Evolutionary conservation across 148 eudicot species (phyloP).

Genomic region (Vaccinium corymbosum): DNA sequence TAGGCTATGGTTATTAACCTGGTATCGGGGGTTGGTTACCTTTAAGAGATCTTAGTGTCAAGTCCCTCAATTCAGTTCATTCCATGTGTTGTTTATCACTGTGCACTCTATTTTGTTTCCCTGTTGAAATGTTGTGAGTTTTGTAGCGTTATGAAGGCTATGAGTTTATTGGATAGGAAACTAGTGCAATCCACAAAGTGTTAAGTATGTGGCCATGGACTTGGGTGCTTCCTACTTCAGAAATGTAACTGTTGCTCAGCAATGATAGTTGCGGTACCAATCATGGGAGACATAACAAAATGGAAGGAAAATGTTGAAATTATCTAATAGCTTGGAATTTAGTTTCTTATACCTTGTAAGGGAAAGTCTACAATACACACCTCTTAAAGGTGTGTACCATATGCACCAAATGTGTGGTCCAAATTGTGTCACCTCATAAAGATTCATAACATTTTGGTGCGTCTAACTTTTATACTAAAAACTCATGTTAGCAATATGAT

Average conservation of each 20-base stretch:
- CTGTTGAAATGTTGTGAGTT: not conserved
- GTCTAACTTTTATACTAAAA: too few species aligned
- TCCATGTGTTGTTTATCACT: not conserved
- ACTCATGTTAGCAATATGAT: too few species aligned
- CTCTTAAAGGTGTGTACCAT: too few species aligned
- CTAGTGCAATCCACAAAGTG: not conserved
- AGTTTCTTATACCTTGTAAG: not conserved
- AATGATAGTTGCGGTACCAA: not conserved
- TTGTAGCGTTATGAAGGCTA: not conserved
- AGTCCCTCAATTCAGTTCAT: not conserved
- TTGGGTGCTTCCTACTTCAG: not conserved
- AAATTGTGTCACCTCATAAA: too few species aligned
- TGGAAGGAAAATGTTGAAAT: not conserved
- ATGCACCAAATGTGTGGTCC: too few species aligned
- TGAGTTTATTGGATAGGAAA: not conserved
- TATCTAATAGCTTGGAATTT: not conserved
- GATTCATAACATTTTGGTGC: too few species aligned
- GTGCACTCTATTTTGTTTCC: not conserved
- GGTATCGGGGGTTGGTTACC: constrained; percentile 2
- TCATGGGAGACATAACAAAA: not conserved
- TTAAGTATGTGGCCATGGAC: not conserved
- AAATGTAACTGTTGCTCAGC: too few species aligned
- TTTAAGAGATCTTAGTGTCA: not conserved
- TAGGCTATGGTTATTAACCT: not conserved
- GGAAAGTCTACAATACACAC: too few species aligned